phyloP scores from a whole-genome alignment of 2,329 filamentous ascomycete species.

The Myriosclerotinia duriaeana region DNA sequence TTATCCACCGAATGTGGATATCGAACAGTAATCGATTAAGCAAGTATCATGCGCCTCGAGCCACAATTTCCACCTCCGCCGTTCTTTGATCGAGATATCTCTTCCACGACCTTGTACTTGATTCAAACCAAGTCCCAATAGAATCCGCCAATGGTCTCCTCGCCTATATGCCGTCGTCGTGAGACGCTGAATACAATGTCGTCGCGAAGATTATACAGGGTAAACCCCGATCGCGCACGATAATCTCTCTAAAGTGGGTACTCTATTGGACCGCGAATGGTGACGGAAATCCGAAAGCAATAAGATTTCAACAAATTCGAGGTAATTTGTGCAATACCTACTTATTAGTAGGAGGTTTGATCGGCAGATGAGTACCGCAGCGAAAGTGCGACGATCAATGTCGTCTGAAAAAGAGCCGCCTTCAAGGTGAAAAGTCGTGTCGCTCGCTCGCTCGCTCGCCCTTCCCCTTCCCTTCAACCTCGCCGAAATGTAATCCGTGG shows the following conservation, averaged over 20 bases:
- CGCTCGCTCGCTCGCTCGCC: conserved; percentile 31
- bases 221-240: conserved; percentile 31
- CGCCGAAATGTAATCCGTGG: conserved; percentile 27
- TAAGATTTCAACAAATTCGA: conserved; percentile 19
- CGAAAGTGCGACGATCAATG: conserved; percentile 29
- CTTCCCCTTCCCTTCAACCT: conserved; percentile 19
- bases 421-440: conserved; percentile 23
- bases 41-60: conserved; percentile 35
- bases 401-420: conserved; percentile 29
- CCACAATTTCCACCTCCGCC: conserved; percentile 40
- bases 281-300: conserved; percentile 24
- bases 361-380: conserved; percentile 25
- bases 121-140: conserved; percentile 9
- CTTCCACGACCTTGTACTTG: conserved; percentile 31
- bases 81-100: conserved; percentile 48
- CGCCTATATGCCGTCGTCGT: conserved; percentile 18
- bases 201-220: conserved; percentile 33
- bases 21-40: conserved; percentile 46
- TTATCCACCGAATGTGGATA: conserved; percentile 59
- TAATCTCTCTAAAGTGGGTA: conserved; percentile 24
- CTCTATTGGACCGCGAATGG: conserved; percentile 19
- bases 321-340: conserved; percentile 1
- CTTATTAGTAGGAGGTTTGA: neutral
- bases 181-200: conserved; percentile 21
- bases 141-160: conserved; percentile 25